A percentile compares a stretch with the other conserved stretches of the same genome.
These are phyloP conservation scores for Camellia japonica DNA, from an alignment of 148 eudicot species.

Conservation along the genomic window DNA sequence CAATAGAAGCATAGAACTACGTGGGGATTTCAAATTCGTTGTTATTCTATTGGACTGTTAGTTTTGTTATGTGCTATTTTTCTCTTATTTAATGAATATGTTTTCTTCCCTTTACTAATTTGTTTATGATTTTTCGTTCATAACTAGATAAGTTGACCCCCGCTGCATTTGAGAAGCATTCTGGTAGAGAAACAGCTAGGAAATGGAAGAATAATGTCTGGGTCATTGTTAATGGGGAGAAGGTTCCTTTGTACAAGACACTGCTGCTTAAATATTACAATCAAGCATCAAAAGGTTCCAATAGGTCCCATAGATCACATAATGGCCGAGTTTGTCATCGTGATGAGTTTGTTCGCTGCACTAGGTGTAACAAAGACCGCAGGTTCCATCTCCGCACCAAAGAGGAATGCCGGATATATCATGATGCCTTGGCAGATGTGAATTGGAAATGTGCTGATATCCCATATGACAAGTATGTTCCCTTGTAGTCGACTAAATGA, in stretches of 20 bases:
- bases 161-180: slow-evolving; percentile 79
- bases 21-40: not conserved
- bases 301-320: slow-evolving; percentile 34
- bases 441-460: slow-evolving; percentile 70
- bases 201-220: slow-evolving; percentile 71
- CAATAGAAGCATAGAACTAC: not conserved
- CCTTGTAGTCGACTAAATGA: not conserved
- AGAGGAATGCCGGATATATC: slow-evolving; percentile 65
- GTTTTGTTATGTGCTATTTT: not conserved
- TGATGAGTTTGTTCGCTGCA: slow-evolving; percentile 68
- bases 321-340: slow-evolving; percentile 48
- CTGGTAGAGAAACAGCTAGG: slow-evolving; percentile 61
- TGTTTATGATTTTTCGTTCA: not conserved
- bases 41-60: not conserved
- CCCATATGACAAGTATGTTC: slow-evolving; percentile 55
- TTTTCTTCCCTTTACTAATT: not conserved
- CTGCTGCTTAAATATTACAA: slow-evolving; percentile 57
- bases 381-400: slow-evolving; percentile 64
- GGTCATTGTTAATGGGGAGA: slow-evolving; percentile 63
- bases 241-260: slow-evolving; percentile 66
- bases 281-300: slow-evolving; percentile 37
- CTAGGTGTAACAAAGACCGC: slow-evolving; percentile 52
- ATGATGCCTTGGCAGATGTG: slow-evolving; percentile 48
- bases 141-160: slow-evolving; percentile 56
- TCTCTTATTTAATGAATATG: slow-evolving; percentile 9